A percentile compares a stretch with the other conserved stretches of the same genome.
Conservation (phyloP, 129 eudicot species). For the Calendula officinalis region DNA sequence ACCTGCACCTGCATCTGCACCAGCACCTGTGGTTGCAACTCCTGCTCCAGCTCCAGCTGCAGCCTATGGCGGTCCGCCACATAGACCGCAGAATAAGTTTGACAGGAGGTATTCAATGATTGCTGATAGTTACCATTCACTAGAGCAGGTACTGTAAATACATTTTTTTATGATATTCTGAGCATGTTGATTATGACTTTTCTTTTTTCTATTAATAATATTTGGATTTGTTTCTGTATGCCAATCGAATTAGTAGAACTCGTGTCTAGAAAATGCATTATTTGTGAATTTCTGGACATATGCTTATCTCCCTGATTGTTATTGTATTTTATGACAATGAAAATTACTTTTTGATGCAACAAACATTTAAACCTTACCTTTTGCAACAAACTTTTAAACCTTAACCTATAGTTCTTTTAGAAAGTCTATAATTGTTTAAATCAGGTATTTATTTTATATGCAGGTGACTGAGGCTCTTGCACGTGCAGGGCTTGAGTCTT, state of each 20-base stretch:
- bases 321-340: not conserved
- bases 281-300: conserved; percentile 9
- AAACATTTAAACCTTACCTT: no score
- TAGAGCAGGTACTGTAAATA: conserved; percentile 67
- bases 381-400: no score
- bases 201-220: not conserved
- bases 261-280: not conserved
- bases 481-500: conserved; percentile 94
- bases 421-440: conserved; percentile 6
- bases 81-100: conserved; percentile 55
- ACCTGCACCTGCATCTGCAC: conserved; percentile 38
- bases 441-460: conserved; percentile 1
- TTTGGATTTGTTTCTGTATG: conserved; percentile 6
- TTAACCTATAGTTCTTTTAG: conserved; percentile 8
- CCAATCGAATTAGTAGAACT: not conserved
- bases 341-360: no score
- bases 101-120: conserved; percentile 80
- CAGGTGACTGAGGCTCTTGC: conserved; percentile 89
- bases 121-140: conserved; percentile 76
- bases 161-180: conserved; percentile 5
- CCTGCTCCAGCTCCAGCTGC: conserved; percentile 40
- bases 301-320: not conserved
- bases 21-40: conserved; percentile 35
- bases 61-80: conserved; percentile 36
- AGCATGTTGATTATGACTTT: conserved; percentile 15